Conservation (phyloP, 768 basidiomycete genomes). For the Collybiopsis luxurians region DNA sequence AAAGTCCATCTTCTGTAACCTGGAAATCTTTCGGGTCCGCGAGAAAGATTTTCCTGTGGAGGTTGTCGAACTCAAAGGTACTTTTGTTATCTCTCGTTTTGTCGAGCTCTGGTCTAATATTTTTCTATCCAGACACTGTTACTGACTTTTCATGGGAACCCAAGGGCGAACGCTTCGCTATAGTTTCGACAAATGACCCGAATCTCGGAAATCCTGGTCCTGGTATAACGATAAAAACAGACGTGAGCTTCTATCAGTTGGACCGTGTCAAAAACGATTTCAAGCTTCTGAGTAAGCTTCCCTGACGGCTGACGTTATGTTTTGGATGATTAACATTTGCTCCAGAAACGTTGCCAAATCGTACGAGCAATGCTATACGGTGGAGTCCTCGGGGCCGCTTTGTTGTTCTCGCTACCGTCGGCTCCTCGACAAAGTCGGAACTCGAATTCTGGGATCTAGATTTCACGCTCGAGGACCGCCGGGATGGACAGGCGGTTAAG, state of each 20-base stretch:
- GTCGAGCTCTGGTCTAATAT: background rate
- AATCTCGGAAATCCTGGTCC: slow-evolving; percentile 88
- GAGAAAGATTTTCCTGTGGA: slow-evolving; percentile 99
- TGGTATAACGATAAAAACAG: slow-evolving; percentile 94
- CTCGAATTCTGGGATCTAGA: slow-evolving; percentile 99
- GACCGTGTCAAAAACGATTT: slow-evolving; percentile 94
- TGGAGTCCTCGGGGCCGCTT: slow-evolving; percentile 98
- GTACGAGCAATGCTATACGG: slow-evolving; percentile 90
- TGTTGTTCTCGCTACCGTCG: slow-evolving; percentile 93
- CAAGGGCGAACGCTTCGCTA: slow-evolving; percentile 93
- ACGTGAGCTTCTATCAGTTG: slow-evolving; percentile 93
- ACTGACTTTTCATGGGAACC: slow-evolving; percentile 99
- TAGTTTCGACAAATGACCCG: slow-evolving; percentile 91
- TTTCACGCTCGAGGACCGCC: slow-evolving; percentile 70
- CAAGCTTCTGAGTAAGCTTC: slow-evolving; percentile 71
- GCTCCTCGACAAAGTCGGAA: slow-evolving; percentile 93
- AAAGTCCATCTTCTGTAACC: slow-evolving; percentile 96
- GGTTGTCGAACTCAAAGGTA: slow-evolving; percentile 95
- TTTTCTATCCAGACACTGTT: slow-evolving; percentile 67
- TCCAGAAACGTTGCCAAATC: slow-evolving; percentile 69
- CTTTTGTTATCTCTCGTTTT: background rate
- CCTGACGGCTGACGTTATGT: slow-evolving; percentile 8
- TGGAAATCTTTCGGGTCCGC: slow-evolving; percentile 95
- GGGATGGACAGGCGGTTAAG: slow-evolving; percentile 49
- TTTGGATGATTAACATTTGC: slow-evolving; percentile 8